Evolutionary conservation across 1,284 basidiomycete genomes (phyloP), one percentile per base, ranked within the genome.

Genomic region (Apiotrichum siamense): DNA sequence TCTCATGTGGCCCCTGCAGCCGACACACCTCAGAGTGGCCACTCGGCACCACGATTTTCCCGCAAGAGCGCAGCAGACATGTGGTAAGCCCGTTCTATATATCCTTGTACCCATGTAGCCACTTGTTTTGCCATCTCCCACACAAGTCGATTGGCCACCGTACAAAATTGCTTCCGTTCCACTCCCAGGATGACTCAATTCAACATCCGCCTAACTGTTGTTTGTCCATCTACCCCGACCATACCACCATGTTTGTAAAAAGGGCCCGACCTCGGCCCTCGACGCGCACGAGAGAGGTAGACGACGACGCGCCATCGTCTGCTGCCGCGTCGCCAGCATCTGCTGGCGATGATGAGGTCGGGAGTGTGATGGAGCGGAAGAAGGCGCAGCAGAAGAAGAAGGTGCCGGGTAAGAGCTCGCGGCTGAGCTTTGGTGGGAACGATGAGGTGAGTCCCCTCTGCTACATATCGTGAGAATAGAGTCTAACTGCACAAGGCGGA

Each of bases 371-470:
- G 57, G 65, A 65, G 56, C 54, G 66, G 25, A 73, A 72, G 55
- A 73, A 69, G 57, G 62, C 62, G 13, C 58, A 65, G 49, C 64
- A 62, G 52, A 67, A 58, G 44, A 48, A 49, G 27, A 57, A 66
- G 54, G 17, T 44, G 50, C 23, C 42, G 44, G 48, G 62, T 49
- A 50, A 58, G 49, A 47, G 35, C 15, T 57, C 59, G 3, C 77
- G 79, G 46, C 75, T 93, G 50, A 92, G 88, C 67, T 93, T 93
- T 75, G 89, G 87, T 7, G 86, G 88, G 55, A 86, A 87, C 76
- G 87, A 63, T 3, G 66, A 65, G 50, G 55, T 62, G 41, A 23
- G 56, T 43, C 20, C 50, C 11, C 23, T 3, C 12, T 15, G 15
- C 17, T 20, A 12, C 18, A 15, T 35, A 7, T 35, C 23, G 9